Conservation (phyloP, 2,329 filamentous ascomycete species). For the Zalaria sp. region DNA sequence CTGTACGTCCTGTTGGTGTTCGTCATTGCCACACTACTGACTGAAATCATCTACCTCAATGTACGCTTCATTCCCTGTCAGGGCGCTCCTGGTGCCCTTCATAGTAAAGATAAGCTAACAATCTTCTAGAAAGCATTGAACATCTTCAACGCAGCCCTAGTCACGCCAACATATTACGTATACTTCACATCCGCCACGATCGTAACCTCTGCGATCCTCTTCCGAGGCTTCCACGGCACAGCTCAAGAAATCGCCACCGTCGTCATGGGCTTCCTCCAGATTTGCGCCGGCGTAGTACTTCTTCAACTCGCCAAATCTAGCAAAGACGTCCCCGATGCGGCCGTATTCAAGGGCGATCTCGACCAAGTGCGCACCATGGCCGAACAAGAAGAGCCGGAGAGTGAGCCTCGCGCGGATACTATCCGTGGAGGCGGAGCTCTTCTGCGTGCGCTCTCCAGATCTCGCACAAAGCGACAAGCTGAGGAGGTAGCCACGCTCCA, state of each 20-base stretch:
- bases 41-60: constrained; percentile 91
- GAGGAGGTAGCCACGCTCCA: constrained; percentile 66
- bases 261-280: constrained; percentile 83
- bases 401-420: constrained; percentile 89
- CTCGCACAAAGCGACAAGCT: constrained; percentile 63
- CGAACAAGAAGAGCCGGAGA: constrained; percentile 90
- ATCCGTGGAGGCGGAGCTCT: constrained; percentile 86
- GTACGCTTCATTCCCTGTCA: constrained; percentile 41
- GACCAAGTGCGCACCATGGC: constrained; percentile 93
- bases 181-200: constrained; percentile 96
- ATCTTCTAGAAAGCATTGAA: constrained; percentile 83
- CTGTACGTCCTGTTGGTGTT: constrained; percentile 84
- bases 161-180: constrained; percentile 97
- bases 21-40: constrained; percentile 74
- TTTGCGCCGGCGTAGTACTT: constrained; percentile 83
- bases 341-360: constrained; percentile 82
- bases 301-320: constrained; percentile 95
- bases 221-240: constrained; percentile 86
- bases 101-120: too few relatives aligned
- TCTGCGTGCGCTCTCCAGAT: constrained; percentile 63
- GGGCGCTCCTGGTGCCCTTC: too few relatives aligned
- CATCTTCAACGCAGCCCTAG: constrained; percentile 88
- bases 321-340: constrained; percentile 89
- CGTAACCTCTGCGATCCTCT: constrained; percentile 81
- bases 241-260: constrained; percentile 70